Percentiles rank a stretch among this genome's conserved stretches.
Evolutionary conservation across 768 basidiomycete genomes (phyloP).

Genomic region (Agaricus blazei): DNA sequence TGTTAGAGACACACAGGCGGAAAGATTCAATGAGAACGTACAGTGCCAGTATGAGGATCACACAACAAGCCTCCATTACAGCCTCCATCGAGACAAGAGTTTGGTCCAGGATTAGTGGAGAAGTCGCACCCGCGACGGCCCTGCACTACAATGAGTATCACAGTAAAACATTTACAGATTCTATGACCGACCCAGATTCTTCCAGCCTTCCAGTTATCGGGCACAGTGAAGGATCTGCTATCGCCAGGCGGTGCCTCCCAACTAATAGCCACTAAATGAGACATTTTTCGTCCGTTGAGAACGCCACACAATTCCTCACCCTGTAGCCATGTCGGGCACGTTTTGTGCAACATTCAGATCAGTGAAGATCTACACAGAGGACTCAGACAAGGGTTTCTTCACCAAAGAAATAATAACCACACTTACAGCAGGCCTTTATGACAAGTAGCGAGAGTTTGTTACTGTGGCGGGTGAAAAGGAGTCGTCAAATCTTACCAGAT

Average conservation of each 20-base stretch:
- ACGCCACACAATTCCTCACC: slow-evolving; percentile 26
- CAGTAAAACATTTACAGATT: not conserved
- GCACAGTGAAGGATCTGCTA: slow-evolving; percentile 46
- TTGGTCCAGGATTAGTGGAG: slow-evolving; percentile 43
- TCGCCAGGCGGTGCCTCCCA: slow-evolving; percentile 35
- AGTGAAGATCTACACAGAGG: slow-evolving; percentile 48
- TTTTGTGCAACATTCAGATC: slow-evolving; percentile 46
- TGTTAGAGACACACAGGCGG: not conserved
- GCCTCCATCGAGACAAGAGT: slow-evolving; percentile 59
- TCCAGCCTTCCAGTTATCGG: slow-evolving; percentile 60
- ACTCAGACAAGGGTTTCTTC: not conserved
- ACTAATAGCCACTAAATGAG: slow-evolving; percentile 16
- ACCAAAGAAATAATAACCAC: not conserved
- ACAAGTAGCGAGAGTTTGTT: not conserved
- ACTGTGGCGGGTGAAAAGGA: not conserved
- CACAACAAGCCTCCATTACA: slow-evolving; percentile 68
- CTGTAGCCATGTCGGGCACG: slow-evolving; percentile 37
- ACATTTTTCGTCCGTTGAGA: not conserved
- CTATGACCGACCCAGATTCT: slow-evolving; percentile 41
- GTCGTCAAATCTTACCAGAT: slow-evolving; percentile 42
- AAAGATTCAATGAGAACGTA: slow-evolving; percentile 15
- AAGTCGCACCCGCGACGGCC: slow-evolving; percentile 64
- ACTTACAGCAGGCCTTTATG: slow-evolving; percentile 32
- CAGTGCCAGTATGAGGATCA: slow-evolving; percentile 44
- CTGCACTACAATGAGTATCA: slow-evolving; percentile 23